These are phyloP conservation scores for Neonectria coccinea DNA, from an alignment of 2,329 filamentous ascomycete species.

Conservation along the genomic window DNA sequence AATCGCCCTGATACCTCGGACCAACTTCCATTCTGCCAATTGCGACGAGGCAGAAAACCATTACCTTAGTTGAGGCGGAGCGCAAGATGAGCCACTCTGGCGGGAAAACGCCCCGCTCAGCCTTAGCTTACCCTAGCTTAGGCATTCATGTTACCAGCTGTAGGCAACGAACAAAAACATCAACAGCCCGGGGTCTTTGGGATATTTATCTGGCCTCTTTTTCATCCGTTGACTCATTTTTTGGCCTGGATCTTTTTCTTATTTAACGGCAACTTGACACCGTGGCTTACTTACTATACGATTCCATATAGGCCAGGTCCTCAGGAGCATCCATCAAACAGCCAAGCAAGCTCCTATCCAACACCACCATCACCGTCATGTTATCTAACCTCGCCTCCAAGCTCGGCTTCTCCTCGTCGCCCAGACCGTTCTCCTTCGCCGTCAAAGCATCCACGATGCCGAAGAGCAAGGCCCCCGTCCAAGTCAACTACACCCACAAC, in stretches of 20 bases:
- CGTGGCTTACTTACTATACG: neutral
- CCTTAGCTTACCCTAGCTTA: slow-evolving; percentile 9
- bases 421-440: slow-evolving; percentile 12
- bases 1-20: neutral
- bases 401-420: slow-evolving; percentile 32
- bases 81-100: neutral
- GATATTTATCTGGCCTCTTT: neutral
- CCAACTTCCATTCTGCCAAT: neutral
- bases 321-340: neutral
- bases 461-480: slow-evolving; percentile 12
- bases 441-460: slow-evolving; percentile 17
- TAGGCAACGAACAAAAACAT: slow-evolving; percentile 16
- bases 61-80: slow-evolving; percentile 2
- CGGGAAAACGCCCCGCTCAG: neutral
- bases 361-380: slow-evolving; percentile 28
- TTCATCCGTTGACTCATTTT: neutral
- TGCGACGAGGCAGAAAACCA: neutral
- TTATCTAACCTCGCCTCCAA: slow-evolving; percentile 40
- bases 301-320: neutral
- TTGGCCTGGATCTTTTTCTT: no score
- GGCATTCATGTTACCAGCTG: neutral
- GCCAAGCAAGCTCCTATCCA: neutral
- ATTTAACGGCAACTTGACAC: neutral
- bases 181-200: neutral
- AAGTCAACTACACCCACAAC: slow-evolving; percentile 47